Evolutionary conservation across 208 protist species (phyloP).

Genomic region (Acanthamoeba healyi): DNA sequence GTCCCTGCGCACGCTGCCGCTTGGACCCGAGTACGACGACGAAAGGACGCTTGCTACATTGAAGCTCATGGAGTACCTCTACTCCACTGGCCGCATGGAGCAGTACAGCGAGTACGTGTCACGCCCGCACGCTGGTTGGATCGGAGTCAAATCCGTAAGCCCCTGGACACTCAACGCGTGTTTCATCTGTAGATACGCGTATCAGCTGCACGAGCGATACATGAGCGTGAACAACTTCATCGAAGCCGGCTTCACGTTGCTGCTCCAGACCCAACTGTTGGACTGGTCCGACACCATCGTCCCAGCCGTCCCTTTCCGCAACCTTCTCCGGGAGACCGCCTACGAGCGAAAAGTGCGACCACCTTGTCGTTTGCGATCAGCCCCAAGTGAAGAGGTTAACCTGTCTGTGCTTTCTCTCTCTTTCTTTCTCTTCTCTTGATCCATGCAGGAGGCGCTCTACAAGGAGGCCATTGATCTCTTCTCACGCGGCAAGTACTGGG

Average conservation of each 20-base stretch:
- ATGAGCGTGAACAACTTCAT: slow-evolving; percentile 4
- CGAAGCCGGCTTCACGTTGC: slow-evolving; percentile 83
- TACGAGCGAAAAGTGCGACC: slow-evolving; percentile 76
- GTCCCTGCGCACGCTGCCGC: slow-evolving; percentile 24
- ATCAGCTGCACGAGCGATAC: slow-evolving; percentile 33
- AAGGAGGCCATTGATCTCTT: slow-evolving; percentile 80
- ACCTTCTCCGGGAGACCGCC: neutral
- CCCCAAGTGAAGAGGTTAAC: no score
- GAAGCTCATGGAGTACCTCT: slow-evolving; percentile 84
- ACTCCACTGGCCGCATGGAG: slow-evolving; percentile 82
- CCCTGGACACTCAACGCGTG: no score
- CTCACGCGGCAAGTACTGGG: slow-evolving; percentile 84
- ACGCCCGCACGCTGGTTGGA: neutral
- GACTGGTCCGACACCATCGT: slow-evolving; percentile 76
- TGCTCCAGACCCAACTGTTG: slow-evolving; percentile 80
- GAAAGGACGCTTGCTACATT: slow-evolving; percentile 82
- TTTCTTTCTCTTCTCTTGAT: no score
- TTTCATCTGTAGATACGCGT: slow-evolving; percentile 33
- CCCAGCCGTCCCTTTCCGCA: neutral
- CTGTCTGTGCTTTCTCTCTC: no score
- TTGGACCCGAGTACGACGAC: slow-evolving; percentile 78
- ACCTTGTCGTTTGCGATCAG: no score
- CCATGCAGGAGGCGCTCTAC: neutral
- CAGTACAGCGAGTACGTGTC: slow-evolving; percentile 83
- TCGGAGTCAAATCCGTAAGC: no score